Conservation (phyloP, 495 filamentous ascomycete genomes). For the Pyrenula massariospora region DNA sequence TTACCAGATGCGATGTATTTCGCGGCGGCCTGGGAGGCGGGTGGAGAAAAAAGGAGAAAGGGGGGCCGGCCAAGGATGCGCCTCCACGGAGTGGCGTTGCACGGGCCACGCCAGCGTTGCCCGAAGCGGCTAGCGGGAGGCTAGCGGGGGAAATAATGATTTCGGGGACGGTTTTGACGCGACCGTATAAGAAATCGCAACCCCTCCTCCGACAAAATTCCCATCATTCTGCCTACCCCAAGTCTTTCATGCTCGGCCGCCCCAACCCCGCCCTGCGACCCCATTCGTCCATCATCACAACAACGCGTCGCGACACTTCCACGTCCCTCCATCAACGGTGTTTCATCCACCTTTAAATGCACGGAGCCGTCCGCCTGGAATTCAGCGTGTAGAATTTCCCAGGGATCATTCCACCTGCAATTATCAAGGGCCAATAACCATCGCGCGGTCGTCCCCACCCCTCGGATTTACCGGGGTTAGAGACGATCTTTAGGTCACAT, state of each 20-base stretch:
- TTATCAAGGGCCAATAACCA: too few relatives aligned
- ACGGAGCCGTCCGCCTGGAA: too few relatives aligned
- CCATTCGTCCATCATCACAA: not conserved
- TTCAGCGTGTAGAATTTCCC: too few relatives aligned
- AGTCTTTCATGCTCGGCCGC: not conserved
- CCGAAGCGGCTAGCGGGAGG: not conserved
- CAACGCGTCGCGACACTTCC: not conserved
- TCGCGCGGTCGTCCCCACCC: not conserved
- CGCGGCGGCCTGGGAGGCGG: too few relatives aligned
- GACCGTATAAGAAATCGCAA: not conserved
- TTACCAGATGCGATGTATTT: too few relatives aligned
- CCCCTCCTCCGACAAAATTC: not conserved
- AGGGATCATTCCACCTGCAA: too few relatives aligned
- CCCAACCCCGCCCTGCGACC: too few relatives aligned
- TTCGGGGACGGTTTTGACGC: not conserved
- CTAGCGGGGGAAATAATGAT: not conserved
- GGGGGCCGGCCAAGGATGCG: not conserved
- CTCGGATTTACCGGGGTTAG: not conserved
- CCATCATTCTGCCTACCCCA: not conserved
- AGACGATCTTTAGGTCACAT: not conserved
- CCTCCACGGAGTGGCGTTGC: not conserved
- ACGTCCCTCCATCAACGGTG: too few relatives aligned
- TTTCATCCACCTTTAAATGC: too few relatives aligned
- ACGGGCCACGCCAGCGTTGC: not conserved
- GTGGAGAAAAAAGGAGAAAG: not conserved